A percentile compares a stretch with the other conserved stretches of the same genome.
These are phyloP conservation scores for Sordariomycetes sp. DNA, from an alignment of 2,329 filamentous ascomycete species.

Conservation along the genomic window DNA sequence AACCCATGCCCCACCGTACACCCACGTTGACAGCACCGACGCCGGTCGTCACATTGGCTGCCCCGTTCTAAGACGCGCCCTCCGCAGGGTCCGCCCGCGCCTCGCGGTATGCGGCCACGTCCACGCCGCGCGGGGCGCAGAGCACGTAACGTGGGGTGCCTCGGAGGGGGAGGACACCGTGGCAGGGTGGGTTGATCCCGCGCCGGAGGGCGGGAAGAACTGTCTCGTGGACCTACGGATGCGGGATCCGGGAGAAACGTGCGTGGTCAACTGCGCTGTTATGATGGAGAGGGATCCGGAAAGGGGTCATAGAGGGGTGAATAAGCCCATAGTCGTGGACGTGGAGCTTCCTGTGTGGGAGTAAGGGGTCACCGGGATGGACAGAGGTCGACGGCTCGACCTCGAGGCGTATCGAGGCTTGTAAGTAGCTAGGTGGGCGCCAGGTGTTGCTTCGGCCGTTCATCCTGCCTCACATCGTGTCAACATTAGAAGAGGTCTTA, in stretches of 20 bases:
- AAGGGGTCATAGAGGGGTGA: conserved; percentile 40
- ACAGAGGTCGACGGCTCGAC: not conserved
- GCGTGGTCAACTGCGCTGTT: conserved; percentile 70
- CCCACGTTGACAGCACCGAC: conserved; percentile 42
- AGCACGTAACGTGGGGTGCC: conserved; percentile 51
- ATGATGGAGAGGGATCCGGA: conserved; percentile 57
- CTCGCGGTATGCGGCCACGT: conserved; percentile 64
- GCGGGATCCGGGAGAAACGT: conserved; percentile 46
- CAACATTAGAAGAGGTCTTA: not conserved
- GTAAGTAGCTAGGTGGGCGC: not conserved
- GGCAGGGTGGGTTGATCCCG: conserved; percentile 52
- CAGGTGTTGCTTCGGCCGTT: not conserved
- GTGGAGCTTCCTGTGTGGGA: conserved; percentile 51
- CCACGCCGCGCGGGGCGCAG: conserved; percentile 55
- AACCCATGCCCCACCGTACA: conserved; percentile 58
- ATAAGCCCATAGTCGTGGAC: conserved; percentile 79
- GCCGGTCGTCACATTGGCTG: conserved; percentile 42
- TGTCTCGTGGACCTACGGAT: conserved; percentile 51
- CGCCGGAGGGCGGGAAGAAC: conserved; percentile 41
- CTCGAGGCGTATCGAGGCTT: not conserved
- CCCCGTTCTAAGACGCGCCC: conserved; percentile 40
- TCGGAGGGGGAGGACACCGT: conserved; percentile 26
- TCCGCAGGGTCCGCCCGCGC: conserved; percentile 51
- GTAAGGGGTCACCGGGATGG: not conserved
- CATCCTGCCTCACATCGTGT: not conserved